A percentile compares a stretch with the other conserved stretches of the same genome.
phyloP scores from a whole-genome alignment of 176 grass and related monocot species.

The Chrysopogon serrulatus region DNA sequence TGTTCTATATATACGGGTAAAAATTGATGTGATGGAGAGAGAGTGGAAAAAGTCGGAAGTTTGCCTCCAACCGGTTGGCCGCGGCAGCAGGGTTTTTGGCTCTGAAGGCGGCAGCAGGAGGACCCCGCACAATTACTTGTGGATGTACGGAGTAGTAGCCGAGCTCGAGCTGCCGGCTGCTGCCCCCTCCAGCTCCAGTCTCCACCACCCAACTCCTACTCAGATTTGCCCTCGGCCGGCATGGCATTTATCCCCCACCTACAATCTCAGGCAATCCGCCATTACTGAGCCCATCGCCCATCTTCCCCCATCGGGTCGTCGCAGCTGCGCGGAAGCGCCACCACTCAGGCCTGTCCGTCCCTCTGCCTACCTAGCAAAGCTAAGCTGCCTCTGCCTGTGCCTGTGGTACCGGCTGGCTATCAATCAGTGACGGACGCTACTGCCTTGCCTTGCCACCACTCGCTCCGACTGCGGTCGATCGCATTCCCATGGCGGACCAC shows the following conservation, averaged over 20 bases:
- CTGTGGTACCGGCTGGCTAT: no score
- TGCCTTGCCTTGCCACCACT: not conserved
- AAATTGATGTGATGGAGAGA: no score
- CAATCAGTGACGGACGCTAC: not conserved
- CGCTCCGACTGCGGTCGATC: not conserved
- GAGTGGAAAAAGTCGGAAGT: no score
- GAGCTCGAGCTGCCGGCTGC: not conserved
- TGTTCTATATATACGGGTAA: no score
- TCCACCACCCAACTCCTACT: not conserved
- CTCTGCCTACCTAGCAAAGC: not conserved
- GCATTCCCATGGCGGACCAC: constrained; percentile 42
- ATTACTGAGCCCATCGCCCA: constrained; percentile 11
- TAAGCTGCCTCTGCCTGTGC: no score
- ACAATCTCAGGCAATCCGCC: constrained; percentile 34
- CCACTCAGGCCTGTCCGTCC: constrained; percentile 7
- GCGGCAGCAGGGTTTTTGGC: not conserved
- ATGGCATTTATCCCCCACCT: constrained; percentile 38
- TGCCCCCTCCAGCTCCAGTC: no score
- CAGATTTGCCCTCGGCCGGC: not conserved
- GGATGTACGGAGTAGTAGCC: not conserved
- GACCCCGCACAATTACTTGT: not conserved
- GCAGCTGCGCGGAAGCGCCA: not conserved
- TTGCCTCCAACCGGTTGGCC: no score
- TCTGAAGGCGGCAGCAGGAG: not conserved
- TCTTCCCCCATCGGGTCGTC: not conserved